Evolutionary conservation across 2,329 filamentous ascomycete species (phyloP), one percentile per base, ranked within the genome.

Genomic region (Fusarium foetens): DNA sequence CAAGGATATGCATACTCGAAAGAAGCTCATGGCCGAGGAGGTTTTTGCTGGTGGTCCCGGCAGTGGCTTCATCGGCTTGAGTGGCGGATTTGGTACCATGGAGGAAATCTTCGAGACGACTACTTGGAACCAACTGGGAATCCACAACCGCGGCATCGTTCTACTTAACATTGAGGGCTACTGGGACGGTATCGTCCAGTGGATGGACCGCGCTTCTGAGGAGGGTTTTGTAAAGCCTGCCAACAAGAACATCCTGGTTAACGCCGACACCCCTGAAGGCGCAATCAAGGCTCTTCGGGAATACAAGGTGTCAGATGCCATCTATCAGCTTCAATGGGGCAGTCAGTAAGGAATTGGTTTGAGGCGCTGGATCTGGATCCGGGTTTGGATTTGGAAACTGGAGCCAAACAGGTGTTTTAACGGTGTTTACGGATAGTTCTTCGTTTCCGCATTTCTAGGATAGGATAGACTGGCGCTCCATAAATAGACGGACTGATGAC

Each of bases 61-160:
- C 2, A 92, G 90, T 63, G 95, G 95, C 17, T 99, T 99, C 83
- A 90, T 99, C 43, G 94, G 94, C 33, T 84, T 99, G 66, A 90
- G 89, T 61, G 95, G 95, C 46, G 96, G 96, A 1, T 99, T 95
- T 81, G 96, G 96, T 25, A 99, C 96, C 5, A 88, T 98, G 80
- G 96, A 99, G 84, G 96, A 99, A 86, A 87, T 99, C 79, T 94
- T 97, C 82, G 94, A 97, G 84, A 90, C 94, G 5, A 91, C 91
- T 31, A 97, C 94, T 16, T 99, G 96, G 95, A 98, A 98, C 82
- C 96, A 98, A 84, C 84, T 99, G 54, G 95, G 96, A 2, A 98
- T 99, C 73, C 96, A 98, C 83, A 87, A 87, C 75, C 86, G 88
- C 54, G 93, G 92, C 7, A 91, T 98, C 49, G 91, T 95, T 59